phyloP scores from a whole-genome alignment of 148 eudicot species.

The Gaultheria prostrata region DNA sequence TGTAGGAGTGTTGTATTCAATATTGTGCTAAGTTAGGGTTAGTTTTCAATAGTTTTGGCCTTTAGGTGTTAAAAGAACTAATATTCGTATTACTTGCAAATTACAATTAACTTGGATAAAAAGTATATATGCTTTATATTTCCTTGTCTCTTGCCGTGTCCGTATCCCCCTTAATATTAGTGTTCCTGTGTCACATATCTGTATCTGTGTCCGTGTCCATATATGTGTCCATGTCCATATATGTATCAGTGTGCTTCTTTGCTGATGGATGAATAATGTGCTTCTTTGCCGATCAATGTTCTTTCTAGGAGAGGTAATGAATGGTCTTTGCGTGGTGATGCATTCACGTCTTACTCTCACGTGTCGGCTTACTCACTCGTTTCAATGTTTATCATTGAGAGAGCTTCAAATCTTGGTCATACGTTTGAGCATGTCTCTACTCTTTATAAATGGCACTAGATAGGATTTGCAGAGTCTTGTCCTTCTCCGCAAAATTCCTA shows the following conservation, averaged over 20 bases:
- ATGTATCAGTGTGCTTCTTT: not conserved
- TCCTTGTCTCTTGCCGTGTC: not conserved
- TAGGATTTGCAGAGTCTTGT: not conserved
- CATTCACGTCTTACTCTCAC: not conserved
- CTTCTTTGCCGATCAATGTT: too few species aligned
- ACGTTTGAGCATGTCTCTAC: not conserved
- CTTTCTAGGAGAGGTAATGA: not conserved
- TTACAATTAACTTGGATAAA: not conserved
- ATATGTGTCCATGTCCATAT: too few species aligned
- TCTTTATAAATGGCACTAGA: not conserved
- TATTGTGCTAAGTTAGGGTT: not conserved
- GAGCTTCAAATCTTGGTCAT: not conserved
- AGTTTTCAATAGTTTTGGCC: not conserved
- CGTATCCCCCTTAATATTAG: not conserved
- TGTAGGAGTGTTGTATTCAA: too few species aligned
- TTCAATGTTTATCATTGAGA: not conserved
- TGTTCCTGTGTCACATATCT: not conserved
- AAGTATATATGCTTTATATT: too few species aligned
- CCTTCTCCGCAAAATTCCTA: not conserved
- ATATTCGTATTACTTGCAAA: not conserved
- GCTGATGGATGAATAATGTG: not conserved
- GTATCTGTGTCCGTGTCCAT: not conserved
- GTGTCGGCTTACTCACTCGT: not conserved
- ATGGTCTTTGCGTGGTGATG: not conserved
- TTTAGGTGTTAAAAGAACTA: not conserved